A percentile compares a stretch with the other conserved stretches of the same genome.
Conservation (phyloP, 805 yeast species). For the Metschnikowia henanensis region DNA sequence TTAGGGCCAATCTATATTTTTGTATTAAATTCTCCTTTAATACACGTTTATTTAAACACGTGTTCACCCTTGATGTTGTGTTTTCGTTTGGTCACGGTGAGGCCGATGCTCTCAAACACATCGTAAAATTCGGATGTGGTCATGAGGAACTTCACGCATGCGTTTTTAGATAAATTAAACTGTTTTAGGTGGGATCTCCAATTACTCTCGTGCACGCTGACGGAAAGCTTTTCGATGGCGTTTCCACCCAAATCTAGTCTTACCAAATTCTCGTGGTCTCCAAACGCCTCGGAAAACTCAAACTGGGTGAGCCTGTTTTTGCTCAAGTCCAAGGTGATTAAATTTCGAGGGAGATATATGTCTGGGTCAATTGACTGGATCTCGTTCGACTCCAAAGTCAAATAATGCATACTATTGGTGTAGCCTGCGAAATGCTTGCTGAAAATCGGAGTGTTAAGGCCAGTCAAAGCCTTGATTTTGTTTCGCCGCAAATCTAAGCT, state of each 20-base stretch:
- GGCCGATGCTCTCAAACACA: constrained; percentile 23
- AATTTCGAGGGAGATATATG: constrained; percentile 16
- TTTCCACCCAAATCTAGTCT: constrained; percentile 16
- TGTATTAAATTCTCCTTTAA: not conserved
- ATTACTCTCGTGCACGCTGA: constrained; percentile 2
- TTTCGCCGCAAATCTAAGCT: constrained; percentile 16
- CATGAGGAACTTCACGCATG: constrained; percentile 12
- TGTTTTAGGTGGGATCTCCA: constrained; percentile 13
- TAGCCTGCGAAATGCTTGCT: not conserved
- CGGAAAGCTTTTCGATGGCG: constrained; percentile 9
- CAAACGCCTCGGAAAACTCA: constrained; percentile 12
- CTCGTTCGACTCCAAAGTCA: constrained; percentile 19
- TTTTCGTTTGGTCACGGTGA: constrained; percentile 20
- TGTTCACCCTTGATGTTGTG: constrained; percentile 30
- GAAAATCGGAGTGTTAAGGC: constrained; percentile 15
- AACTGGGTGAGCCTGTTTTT: constrained; percentile 20
- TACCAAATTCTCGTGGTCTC: constrained; percentile 12
- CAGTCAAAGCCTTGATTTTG: constrained; percentile 13
- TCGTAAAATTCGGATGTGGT: constrained; percentile 25
- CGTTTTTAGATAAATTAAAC: constrained; percentile 24
- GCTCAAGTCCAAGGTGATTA: constrained; percentile 18
- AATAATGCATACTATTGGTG: constrained; percentile 4
- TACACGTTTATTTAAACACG: constrained; percentile 12
- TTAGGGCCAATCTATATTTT: not conserved
- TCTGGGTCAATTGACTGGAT: constrained; percentile 14